Evolutionary conservation across 306 rosid species (phyloP).

Genomic region (Quercus berberidifolia): DNA sequence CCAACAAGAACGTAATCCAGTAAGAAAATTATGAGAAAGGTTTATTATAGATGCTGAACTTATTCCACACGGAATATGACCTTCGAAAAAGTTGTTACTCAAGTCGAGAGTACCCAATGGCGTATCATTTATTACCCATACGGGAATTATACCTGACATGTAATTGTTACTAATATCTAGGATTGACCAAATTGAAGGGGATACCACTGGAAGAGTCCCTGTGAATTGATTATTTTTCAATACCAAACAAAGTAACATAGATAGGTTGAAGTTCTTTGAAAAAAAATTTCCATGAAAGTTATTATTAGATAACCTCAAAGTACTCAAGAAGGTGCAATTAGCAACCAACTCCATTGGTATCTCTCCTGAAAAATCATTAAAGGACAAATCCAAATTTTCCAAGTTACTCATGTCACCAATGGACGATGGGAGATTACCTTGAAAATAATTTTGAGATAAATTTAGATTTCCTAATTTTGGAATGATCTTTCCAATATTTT

Average conservation of each 20-base stretch:
- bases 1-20: not conserved
- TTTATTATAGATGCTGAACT: not conserved
- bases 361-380: not conserved
- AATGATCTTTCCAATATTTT: not conserved
- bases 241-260: not conserved
- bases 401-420: not conserved
- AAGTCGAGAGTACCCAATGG: not conserved
- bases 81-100: not conserved
- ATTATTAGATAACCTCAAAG: no score
- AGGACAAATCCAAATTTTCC: fast-evolving
- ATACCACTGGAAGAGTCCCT: not conserved
- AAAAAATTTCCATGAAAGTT: not conserved
- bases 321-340: no score
- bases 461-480: not conserved
- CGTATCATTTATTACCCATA: not conserved
- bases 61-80: slow-evolving; percentile 11
- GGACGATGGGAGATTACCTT: not conserved
- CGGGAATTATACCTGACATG: slow-evolving; percentile 13
- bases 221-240: slow-evolving; percentile 4
- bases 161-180: not conserved
- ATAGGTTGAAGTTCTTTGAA: not conserved
- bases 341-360: not conserved
- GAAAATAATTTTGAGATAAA: slow-evolving; percentile 9
- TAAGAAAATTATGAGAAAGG: slow-evolving; percentile 17
- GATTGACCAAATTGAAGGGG: fast-evolving